phyloP scores from a whole-genome alignment of 2,329 filamentous ascomycete genomes.

The Nemania diffusa region DNA sequence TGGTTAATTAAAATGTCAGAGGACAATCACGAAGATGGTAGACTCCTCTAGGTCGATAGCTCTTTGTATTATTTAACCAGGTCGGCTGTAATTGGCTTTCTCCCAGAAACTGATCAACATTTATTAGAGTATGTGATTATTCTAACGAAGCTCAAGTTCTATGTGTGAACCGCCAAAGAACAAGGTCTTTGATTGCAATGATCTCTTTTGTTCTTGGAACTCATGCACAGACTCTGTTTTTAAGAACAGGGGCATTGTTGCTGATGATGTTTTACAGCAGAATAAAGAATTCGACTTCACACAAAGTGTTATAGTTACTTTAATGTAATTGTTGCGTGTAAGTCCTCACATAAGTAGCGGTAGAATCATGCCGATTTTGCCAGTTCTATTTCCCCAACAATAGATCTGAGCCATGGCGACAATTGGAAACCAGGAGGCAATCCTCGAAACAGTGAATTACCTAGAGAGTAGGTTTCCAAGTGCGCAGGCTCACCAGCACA shows the following conservation, averaged over 20 bases:
- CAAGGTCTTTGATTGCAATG: not conserved
- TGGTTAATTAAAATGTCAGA: not conserved
- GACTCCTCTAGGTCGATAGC: not conserved
- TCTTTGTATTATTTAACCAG: not conserved
- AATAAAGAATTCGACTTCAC: not conserved
- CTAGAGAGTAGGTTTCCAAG: conserved; percentile 16
- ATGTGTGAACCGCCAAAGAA: not conserved
- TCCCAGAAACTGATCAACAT: not conserved
- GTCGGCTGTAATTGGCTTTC: not conserved
- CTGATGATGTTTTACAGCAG: not conserved
- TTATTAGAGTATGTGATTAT: not conserved
- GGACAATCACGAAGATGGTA: not conserved
- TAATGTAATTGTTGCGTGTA: not conserved
- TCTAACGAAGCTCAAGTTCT: not conserved
- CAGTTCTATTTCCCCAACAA: not conserved
- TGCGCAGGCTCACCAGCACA: not conserved
- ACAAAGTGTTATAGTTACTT: not conserved
- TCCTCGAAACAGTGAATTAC: not conserved
- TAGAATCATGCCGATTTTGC: not conserved
- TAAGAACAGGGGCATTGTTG: conserved; percentile 1
- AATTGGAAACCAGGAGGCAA: not conserved
- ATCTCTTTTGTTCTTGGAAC: not conserved
- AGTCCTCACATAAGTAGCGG: not conserved
- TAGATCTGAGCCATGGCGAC: conserved; percentile 9
- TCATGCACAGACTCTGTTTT: not conserved